Evolutionary conservation across 306 rosid species (phyloP).

Genomic region (Acmispon strigosus): DNA sequence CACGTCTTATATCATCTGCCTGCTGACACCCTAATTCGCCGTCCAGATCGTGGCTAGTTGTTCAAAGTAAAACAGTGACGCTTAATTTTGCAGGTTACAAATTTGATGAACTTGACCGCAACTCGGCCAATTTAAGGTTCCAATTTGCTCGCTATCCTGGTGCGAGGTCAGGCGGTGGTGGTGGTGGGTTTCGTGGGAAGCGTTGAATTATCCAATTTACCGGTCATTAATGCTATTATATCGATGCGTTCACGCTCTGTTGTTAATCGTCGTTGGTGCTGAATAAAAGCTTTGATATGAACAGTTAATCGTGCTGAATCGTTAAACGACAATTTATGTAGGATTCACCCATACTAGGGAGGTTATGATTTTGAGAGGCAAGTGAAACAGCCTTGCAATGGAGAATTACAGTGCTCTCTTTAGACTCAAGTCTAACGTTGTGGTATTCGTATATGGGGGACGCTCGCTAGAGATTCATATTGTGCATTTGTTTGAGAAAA

Average conservation of each 20-base stretch:
- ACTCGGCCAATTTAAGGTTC: constrained; percentile 87
- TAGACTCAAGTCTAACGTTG: constrained; percentile 35
- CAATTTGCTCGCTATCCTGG: constrained; percentile 99
- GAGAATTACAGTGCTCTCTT: constrained; percentile 40
- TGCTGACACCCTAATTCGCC: constrained; percentile 47
- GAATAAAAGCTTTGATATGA: too few species aligned
- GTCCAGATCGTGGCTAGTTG: constrained; percentile 43
- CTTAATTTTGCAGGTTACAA: constrained; percentile 99
- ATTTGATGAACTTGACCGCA: constrained; percentile 92
- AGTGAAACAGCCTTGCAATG: constrained; percentile 41
- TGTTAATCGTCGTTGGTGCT: constrained; percentile 25
- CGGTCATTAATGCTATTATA: constrained; percentile 59
- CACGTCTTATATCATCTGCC: constrained; percentile 40
- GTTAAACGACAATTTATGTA: constrained; percentile 61
- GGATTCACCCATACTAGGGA: constrained; percentile 53
- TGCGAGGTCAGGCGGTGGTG: constrained; percentile 95
- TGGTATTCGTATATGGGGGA: constrained; percentile 14
- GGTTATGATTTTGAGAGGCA: constrained; percentile 48
- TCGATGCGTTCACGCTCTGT: constrained; percentile 38
- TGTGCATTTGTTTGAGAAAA: constrained; percentile 31
- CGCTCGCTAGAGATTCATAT: constrained; percentile 37
- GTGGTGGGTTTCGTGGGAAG: constrained; percentile 94
- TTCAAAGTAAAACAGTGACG: constrained; percentile 61
- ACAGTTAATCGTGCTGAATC: constrained; percentile 33
- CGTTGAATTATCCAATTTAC: constrained; percentile 65